These are phyloP conservation scores for Agrocybe pediades DNA, from an alignment of 768 basidiomycete species.

Conservation along the genomic window DNA sequence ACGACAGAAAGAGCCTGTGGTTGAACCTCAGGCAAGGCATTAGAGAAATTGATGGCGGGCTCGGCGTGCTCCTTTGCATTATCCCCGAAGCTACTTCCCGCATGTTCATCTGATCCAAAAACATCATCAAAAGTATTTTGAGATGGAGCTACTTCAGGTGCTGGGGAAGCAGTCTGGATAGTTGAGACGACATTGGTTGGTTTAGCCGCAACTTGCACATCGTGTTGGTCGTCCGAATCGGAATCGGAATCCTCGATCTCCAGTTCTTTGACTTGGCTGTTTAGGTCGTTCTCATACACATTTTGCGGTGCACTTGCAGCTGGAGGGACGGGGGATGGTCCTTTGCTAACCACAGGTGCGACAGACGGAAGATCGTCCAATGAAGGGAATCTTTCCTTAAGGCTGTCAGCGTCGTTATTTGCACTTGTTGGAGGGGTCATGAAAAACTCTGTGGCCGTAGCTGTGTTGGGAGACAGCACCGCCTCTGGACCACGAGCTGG, in stretches of 20 bases:
- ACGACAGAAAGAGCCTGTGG: slow-evolving; percentile 5
- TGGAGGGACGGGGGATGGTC: slow-evolving; percentile 20
- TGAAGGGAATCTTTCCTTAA: slow-evolving; percentile 27
- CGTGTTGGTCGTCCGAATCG: slow-evolving; percentile 47
- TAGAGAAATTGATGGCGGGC: slow-evolving; percentile 21
- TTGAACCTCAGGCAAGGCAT: slow-evolving; percentile 18
- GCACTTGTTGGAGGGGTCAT: slow-evolving; percentile 58
- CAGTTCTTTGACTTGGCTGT: slow-evolving; percentile 55
- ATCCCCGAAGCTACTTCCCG: background rate
- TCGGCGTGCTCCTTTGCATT: slow-evolving; percentile 3
- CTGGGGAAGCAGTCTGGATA: background rate
- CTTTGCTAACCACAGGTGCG: slow-evolving; percentile 40
- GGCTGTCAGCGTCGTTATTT: slow-evolving; percentile 13
- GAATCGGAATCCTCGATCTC: slow-evolving; percentile 57
- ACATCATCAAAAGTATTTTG: slow-evolving; percentile 25
- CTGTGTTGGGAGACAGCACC: slow-evolving; percentile 28
- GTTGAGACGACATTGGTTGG: slow-evolving; percentile 9
- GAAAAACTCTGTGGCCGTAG: slow-evolving; percentile 54
- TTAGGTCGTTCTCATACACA: slow-evolving; percentile 51
- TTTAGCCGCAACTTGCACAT: slow-evolving; percentile 21
- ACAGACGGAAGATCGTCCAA: slow-evolving; percentile 37
- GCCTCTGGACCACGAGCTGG: slow-evolving; percentile 1
- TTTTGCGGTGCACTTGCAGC: slow-evolving; percentile 16
- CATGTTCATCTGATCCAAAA: slow-evolving; percentile 19
- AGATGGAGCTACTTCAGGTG: background rate